phyloP scores from a whole-genome alignment of 2,329 filamentous ascomycete genomes.

The Hypoxylon sp. region DNA sequence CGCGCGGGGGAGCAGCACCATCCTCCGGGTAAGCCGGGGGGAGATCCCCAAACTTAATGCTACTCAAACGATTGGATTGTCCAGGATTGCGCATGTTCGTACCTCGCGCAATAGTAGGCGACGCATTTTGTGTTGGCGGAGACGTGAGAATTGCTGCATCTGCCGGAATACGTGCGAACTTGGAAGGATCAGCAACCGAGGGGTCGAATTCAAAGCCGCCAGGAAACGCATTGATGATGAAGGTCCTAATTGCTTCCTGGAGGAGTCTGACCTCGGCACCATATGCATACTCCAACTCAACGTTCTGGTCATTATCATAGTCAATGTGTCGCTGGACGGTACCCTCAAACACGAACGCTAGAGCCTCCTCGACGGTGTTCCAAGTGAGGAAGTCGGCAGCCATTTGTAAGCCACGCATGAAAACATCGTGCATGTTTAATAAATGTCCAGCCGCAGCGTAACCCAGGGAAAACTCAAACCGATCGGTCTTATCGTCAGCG shows the following conservation, averaged over 20 bases:
- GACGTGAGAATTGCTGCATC: slow-evolving; percentile 53
- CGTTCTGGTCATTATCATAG: slow-evolving; percentile 43
- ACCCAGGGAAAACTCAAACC: slow-evolving; percentile 69
- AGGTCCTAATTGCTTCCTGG: slow-evolving; percentile 68
- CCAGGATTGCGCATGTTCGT: slow-evolving; percentile 52
- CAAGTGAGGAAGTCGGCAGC: slow-evolving; percentile 70
- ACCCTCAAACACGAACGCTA: slow-evolving; percentile 69
- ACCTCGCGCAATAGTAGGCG: slow-evolving; percentile 56
- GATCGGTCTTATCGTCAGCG: slow-evolving; percentile 58
- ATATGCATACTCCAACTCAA: slow-evolving; percentile 60
- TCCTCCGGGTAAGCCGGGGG: slow-evolving; percentile 56
- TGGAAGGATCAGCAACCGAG: slow-evolving; percentile 54
- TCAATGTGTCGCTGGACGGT: slow-evolving; percentile 52
- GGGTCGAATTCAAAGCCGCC: slow-evolving; percentile 70
- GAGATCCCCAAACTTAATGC: slow-evolving; percentile 80
- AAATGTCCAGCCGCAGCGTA: slow-evolving; percentile 74
- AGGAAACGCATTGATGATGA: slow-evolving; percentile 72
- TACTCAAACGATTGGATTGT: slow-evolving; percentile 67
- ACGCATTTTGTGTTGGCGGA: slow-evolving; percentile 54
- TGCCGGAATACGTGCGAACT: slow-evolving; percentile 61
- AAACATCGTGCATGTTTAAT: slow-evolving; percentile 67
- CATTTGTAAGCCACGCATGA: slow-evolving; percentile 70
- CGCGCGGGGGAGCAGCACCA: slow-evolving; percentile 42
- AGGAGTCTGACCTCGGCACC: slow-evolving; percentile 68
- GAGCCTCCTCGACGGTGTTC: slow-evolving; percentile 71